Evolutionary conservation across 805 yeast genomes (phyloP), one percentile per base, ranked within the genome.

Genomic region (Yamadazyma takamatsuzukensis): DNA sequence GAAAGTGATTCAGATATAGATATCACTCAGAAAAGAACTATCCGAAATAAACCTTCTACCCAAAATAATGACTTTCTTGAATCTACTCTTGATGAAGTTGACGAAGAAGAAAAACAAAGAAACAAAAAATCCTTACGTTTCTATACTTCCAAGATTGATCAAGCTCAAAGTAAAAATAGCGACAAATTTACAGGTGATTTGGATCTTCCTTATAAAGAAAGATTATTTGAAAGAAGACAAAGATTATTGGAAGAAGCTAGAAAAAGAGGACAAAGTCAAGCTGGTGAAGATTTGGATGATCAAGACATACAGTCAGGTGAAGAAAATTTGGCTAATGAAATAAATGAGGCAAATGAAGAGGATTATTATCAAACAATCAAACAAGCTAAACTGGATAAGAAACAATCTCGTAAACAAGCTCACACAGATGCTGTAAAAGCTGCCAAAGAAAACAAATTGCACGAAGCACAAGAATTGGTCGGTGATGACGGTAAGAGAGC

Each of bases 61-160:
- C 34, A 32, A 4, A 32, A 25, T 5, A 72, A 70, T 39, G 93
- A 83, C 54, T 80, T 64, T 50, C 69, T 76, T n/a, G 95, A 87
- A 50, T 68, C 78, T 18, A 39, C 47, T 2, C 72, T 84, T 27
- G 94, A 84, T 31, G 93, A 78, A 17, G 79, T 87, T 29, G 97
- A 93, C 59, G 71, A 74, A 27, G 95, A 86, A 51, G 97, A 88
- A 37, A 90, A 89, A 64, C 76, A 73, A 38, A 74, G 79, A 14
- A 78, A 94, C 48, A 83, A 81, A 67, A 77, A 76, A 53, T 74
- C 95, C 2, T 74, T 93, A 49, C 80, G 97, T 40, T 93, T 93
- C 78, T 93, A 93, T 71, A 93, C 98, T 1, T 85, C 97, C 37
- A 89, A 90, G 61, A 89, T 93, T 58, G 96, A 88, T 56, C 95